Percentiles rank a stretch among this genome's conserved stretches.
These are phyloP conservation scores for Brassica juncea DNA, from an alignment of 345 rosid species.

Conservation along the genomic window DNA sequence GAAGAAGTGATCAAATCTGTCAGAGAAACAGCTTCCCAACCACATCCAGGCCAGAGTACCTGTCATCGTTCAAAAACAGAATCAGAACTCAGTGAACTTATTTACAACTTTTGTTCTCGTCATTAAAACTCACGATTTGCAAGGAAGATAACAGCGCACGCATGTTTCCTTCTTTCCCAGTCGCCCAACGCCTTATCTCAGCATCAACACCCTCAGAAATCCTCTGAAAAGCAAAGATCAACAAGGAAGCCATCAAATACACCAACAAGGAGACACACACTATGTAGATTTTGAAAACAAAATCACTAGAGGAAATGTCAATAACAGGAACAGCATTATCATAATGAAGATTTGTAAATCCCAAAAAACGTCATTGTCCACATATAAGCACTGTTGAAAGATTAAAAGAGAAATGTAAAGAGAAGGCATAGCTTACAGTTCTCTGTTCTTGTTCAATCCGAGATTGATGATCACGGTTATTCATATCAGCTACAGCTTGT, in stretches of 20 bases:
- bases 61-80: constrained; percentile 40
- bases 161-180: constrained; percentile 92
- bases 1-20: constrained; percentile 85
- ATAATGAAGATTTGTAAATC: constrained; percentile 12
- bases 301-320: not conserved
- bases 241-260: constrained; percentile 15
- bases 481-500: constrained; percentile 88
- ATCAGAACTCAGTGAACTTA: not conserved
- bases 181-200: constrained; percentile 79
- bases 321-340: constrained; percentile 1
- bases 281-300: not conserved
- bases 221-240: constrained; percentile 58
- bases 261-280: constrained; percentile 9
- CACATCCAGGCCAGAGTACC: constrained; percentile 95
- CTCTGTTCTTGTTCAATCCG: constrained; percentile 90
- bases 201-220: constrained; percentile 71
- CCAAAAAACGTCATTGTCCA: not conserved
- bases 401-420: not conserved
- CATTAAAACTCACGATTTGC: constrained; percentile 59
- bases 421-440: constrained; percentile 54
- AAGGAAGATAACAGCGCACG: constrained; percentile 85
- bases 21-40: constrained; percentile 76
- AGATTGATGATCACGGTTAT: constrained; percentile 73
- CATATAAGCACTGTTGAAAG: not conserved
- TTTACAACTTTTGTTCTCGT: not conserved